Evolutionary conservation across 768 basidiomycete genomes (phyloP).

Genomic region (Auricularia sp.): DNA sequence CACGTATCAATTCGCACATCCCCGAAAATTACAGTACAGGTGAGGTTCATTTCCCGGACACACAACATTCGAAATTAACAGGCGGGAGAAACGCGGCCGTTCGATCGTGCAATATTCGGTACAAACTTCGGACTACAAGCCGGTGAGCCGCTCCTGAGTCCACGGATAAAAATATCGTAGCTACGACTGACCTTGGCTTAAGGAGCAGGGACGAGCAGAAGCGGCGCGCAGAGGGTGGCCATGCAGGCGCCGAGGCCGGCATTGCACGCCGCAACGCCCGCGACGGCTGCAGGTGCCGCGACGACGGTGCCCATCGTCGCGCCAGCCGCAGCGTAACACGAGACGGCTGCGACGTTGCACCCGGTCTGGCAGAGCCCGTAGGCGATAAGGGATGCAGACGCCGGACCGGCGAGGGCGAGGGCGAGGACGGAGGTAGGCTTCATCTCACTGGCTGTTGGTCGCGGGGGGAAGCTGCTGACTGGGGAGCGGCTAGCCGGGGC

Average conservation of each 20-base stretch:
- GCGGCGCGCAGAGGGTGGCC: conserved; percentile 29
- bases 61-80: too few species aligned
- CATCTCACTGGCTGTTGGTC: background rate
- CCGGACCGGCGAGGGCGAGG: background rate
- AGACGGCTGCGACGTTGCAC: conserved; percentile 30
- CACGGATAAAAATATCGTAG: too few species aligned
- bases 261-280: conserved; percentile 34
- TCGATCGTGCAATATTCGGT: too few species aligned
- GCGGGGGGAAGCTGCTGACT: too few species aligned
- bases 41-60: too few species aligned
- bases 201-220: conserved; percentile 24
- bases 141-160: too few species aligned
- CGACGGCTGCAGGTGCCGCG: conserved; percentile 24
- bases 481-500: too few species aligned
- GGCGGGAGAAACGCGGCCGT: too few species aligned
- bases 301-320: conserved; percentile 34
- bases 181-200: too few species aligned
- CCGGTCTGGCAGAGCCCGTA: conserved; percentile 35
- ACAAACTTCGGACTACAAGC: too few species aligned
- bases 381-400: conserved; percentile 24
- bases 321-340: conserved; percentile 36
- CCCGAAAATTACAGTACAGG: too few species aligned
- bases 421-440: background rate
- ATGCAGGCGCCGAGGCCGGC: conserved; percentile 31
- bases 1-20: too few species aligned